Conservation (phyloP, 2,329 filamentous ascomycete genomes). For the Sporothrix brunneoviolacea region DNA sequence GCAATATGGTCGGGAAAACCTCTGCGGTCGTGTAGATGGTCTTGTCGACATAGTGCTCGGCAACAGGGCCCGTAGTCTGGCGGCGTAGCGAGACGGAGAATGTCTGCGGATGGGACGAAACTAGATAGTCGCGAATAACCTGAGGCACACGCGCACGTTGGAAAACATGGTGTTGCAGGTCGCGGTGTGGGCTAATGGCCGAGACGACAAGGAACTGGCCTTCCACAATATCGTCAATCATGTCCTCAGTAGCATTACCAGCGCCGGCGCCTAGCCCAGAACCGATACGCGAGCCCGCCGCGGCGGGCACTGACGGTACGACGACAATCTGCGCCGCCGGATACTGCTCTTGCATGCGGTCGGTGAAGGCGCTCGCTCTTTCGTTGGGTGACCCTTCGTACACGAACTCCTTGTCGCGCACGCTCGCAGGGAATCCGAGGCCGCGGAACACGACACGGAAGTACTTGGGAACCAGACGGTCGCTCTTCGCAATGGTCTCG, state of each 20-base stretch:
- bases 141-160: constrained; percentile 80
- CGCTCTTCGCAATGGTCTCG: constrained; percentile 77
- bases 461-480: constrained; percentile 72
- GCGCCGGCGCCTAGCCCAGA: background rate
- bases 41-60: constrained; percentile 77
- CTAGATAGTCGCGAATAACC: constrained; percentile 76
- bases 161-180: constrained; percentile 75
- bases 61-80: constrained; percentile 59
- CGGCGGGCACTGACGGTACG: constrained; percentile 8
- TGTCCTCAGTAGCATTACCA: constrained; percentile 45
- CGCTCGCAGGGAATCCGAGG: constrained; percentile 71
- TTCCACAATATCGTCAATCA: constrained; percentile 64
- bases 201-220: constrained; percentile 85
- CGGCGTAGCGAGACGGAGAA: constrained; percentile 74
- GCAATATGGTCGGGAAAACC: constrained; percentile 82
- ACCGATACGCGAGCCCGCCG: constrained; percentile 8
- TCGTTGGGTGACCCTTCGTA: constrained; percentile 78
- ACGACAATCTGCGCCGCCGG: constrained; percentile 72
- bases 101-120: constrained; percentile 67
- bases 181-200: constrained; percentile 72
- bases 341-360: constrained; percentile 87
- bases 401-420: constrained; percentile 87
- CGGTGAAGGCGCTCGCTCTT: constrained; percentile 72
- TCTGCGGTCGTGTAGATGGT: constrained; percentile 76
- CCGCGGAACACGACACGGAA: constrained; percentile 89